These are phyloP conservation scores for Yueomyces sp. DNA, from an alignment of 805 yeast species.

Conservation along the genomic window DNA sequence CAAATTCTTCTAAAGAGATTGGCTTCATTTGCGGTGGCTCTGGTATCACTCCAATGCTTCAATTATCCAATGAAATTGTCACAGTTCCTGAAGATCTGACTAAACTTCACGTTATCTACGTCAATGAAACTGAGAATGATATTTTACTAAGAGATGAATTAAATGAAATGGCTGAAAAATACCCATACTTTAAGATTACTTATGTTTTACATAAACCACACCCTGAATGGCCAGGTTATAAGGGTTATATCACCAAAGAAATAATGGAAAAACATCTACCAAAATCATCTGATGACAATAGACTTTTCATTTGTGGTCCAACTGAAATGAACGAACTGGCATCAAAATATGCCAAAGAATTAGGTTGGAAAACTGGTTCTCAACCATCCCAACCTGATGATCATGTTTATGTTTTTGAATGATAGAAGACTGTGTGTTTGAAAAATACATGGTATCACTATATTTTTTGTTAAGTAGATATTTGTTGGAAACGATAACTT, in stretches of 20 bases:
- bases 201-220: conserved; percentile 45
- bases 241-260: conserved; percentile 49
- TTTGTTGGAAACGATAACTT: no score
- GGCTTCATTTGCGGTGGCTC: conserved; percentile 76
- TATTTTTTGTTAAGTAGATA: no score
- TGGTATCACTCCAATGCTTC: conserved; percentile 83
- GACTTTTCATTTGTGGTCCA: conserved; percentile 65
- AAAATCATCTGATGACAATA: conserved; percentile 30
- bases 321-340: conserved; percentile 48
- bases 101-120: conserved; percentile 47
- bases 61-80: conserved; percentile 56
- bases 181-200: conserved; percentile 48
- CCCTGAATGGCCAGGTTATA: conserved; percentile 39
- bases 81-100: conserved; percentile 59
- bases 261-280: conserved; percentile 44
- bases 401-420: conserved; percentile 44
- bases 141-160: conserved; percentile 59
- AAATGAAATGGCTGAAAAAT: conserved; percentile 51
- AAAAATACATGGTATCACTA: no score
- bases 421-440: no score
- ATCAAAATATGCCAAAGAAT: conserved; percentile 35
- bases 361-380: conserved; percentile 43
- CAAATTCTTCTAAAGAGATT: conserved; percentile 48
- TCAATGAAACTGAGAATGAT: conserved; percentile 67
- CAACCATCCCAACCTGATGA: conserved; percentile 36